phyloP scores from a whole-genome alignment of 2,329 filamentous ascomycete species.

The Didymella keratinophila region DNA sequence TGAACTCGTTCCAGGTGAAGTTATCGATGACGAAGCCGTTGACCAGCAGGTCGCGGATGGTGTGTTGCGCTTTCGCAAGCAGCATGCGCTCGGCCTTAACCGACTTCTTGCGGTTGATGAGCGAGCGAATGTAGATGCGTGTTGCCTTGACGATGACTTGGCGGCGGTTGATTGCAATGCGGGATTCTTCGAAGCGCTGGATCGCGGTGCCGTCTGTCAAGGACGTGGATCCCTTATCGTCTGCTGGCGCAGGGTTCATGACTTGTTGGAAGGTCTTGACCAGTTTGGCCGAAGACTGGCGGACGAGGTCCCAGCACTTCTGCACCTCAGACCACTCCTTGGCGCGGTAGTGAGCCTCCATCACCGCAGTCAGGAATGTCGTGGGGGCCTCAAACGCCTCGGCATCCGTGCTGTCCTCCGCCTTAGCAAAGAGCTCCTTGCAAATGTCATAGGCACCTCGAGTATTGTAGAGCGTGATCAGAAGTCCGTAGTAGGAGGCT shows the following conservation, averaged over 20 bases:
- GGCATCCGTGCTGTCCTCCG: constrained; percentile 24
- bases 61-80: constrained; percentile 40
- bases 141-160: constrained; percentile 60
- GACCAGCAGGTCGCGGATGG: constrained; percentile 63
- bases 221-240: constrained; percentile 21
- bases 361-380: constrained; percentile 63
- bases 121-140: constrained; percentile 61
- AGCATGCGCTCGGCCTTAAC: constrained; percentile 35
- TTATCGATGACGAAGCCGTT: constrained; percentile 78
- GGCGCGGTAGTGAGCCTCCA: constrained; percentile 69
- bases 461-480: constrained; percentile 64
- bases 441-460: constrained; percentile 55
- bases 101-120: constrained; percentile 57
- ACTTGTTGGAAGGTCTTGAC: constrained; percentile 43
- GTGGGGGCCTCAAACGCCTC: constrained; percentile 35
- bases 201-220: constrained; percentile 34
- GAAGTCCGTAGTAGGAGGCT: constrained; percentile 61
- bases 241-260: constrained; percentile 44
- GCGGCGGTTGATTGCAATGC: constrained; percentile 50
- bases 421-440: constrained; percentile 39
- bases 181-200: constrained; percentile 29
- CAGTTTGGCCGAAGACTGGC: constrained; percentile 59
- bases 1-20: constrained; percentile 80
- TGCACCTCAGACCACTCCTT: constrained; percentile 67
- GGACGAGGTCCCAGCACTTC: constrained; percentile 70